Base-by-base conservation (phyloP, 2,329 filamentous ascomycete species). In the Pseudofabraea citricarpa region DNA sequence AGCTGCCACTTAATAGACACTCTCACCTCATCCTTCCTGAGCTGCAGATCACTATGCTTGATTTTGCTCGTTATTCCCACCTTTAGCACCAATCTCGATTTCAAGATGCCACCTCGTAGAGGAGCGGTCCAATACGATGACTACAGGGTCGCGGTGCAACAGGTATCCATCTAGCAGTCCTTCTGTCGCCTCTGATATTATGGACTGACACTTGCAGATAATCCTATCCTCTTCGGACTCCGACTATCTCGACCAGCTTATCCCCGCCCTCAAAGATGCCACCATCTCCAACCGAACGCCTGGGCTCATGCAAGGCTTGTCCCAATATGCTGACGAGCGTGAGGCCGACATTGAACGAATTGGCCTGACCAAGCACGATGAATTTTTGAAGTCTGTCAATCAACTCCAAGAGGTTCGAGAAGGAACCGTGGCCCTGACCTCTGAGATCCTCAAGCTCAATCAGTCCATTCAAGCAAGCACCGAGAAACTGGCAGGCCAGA, bases 381-480 rank as follows among this genome's bases (percentile, higher is more conserved):
- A 96, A 59, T 98, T 98, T 60, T 84, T 97, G 24, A 81, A 80
- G 52, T 96, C 91, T 0, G 90, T 98, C 54, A 94, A 93, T 58
- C 89, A 94, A 60, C 78, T 98, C n/a, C 86, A 97, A 55, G 79
- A 81, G 46, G 90, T 97, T 40, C 85, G 91, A 42, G 88, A 96
- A 64, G 90, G 89, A 31, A 97, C 91, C 1, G 89, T 95, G 31
- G 75, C 79, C 36, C 71, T 98, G 58, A 97, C 91, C 2, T 79
- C 85, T 29, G 91, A 98, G 64, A 97, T 98, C 46, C 71, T 98
- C 50, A 81, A 88, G 55, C 75, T 98, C 45, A 97, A 95, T 59
- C 86, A 95, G 63, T 94, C 90, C 6, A 97, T 98, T 43, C 91
- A 97, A 67, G 77, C 84, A 36, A 97, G 90, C 61, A 97, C 93